Evolutionary conservation across 1,284 basidiomycete species (phyloP).

Genomic region (Tylopilus orsonianus): DNA sequence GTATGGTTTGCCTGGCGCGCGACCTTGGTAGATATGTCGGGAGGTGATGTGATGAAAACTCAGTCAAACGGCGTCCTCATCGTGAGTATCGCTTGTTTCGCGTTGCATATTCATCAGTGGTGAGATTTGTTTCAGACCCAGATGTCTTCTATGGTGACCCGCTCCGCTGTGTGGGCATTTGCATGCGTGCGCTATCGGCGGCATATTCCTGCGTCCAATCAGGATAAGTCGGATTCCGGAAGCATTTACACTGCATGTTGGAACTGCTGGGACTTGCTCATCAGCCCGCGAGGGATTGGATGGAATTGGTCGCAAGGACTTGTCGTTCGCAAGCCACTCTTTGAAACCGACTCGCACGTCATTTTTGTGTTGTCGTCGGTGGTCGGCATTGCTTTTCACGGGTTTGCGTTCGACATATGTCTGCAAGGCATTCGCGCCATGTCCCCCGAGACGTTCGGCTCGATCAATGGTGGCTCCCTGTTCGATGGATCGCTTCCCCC

Average conservation of each 20-base stretch:
- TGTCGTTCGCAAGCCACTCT: slow-evolving; percentile 10
- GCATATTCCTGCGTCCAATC: neutral
- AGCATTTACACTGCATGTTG: slow-evolving; percentile 19
- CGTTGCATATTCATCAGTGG: neutral
- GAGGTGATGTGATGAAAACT: slow-evolving; percentile 8
- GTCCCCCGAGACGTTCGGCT: slow-evolving; percentile 20
- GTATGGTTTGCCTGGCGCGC: slow-evolving; percentile 25
- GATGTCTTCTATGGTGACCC: slow-evolving; percentile 20
- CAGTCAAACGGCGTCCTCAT: slow-evolving; percentile 17
- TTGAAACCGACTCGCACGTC: slow-evolving; percentile 10
- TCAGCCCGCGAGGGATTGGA: slow-evolving; percentile 25
- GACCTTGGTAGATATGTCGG: slow-evolving; percentile 21
- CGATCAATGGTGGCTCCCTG: slow-evolving; percentile 39
- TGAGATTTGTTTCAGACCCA: slow-evolving; percentile 11
- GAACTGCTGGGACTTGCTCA: slow-evolving; percentile 28
- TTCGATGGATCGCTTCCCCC: slow-evolving; percentile 46
- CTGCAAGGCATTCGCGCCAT: slow-evolving; percentile 13
- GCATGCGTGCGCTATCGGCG: slow-evolving; percentile 15
- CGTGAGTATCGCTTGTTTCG: slow-evolving; percentile 14
- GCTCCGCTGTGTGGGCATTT: slow-evolving; percentile 20
- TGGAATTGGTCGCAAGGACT: slow-evolving; percentile 31
- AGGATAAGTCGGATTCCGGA: neutral
- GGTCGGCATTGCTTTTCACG: neutral
- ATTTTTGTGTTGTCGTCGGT: slow-evolving; percentile 13
- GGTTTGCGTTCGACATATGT: slow-evolving; percentile 19